phyloP scores from a whole-genome alignment of 495 filamentous ascomycete species.

The Talaromyces trachyspermus region DNA sequence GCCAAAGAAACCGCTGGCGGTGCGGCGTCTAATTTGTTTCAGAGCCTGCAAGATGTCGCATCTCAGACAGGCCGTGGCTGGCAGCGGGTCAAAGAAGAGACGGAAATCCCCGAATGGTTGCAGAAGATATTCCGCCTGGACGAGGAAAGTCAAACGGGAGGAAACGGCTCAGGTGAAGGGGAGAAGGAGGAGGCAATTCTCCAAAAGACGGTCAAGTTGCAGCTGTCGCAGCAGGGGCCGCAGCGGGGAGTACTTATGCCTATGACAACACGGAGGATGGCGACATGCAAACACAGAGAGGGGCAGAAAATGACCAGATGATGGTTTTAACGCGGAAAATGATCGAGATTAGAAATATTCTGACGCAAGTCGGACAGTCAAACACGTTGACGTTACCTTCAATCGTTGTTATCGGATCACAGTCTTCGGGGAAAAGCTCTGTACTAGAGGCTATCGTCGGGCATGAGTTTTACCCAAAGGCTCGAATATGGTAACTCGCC shows the following conservation, averaged over 20 bases:
- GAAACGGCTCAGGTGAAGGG: conserved; percentile 27
- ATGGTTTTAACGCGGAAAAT: conserved; percentile 98
- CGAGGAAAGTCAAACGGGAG: conserved; percentile 37
- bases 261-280: conserved; percentile 66
- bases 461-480: conserved; percentile 98
- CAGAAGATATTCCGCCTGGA: conserved; percentile 60
- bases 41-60: conserved; percentile 63
- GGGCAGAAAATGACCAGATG: conserved; percentile 95
- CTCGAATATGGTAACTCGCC: conserved; percentile 94
- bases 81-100: conserved; percentile 71
- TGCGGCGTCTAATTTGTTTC: conserved; percentile 58
- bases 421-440: conserved; percentile 97
- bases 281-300: conserved; percentile 53
- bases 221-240: conserved; percentile 42
- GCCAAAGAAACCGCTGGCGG: conserved; percentile 60
- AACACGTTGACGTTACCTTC: conserved; percentile 80
- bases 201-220: conserved; percentile 59
- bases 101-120: conserved; percentile 81
- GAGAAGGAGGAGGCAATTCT: conserved; percentile 37
- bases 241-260: conserved; percentile 68
- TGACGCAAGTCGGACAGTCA: conserved; percentile 86
- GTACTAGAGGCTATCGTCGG: conserved; percentile 96
- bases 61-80: conserved; percentile 73
- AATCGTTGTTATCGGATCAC: conserved; percentile 96
- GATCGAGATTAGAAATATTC: conserved; percentile 94